Conservation (phyloP, 768 basidiomycete species). For the Filobasidium floriforme region DNA sequence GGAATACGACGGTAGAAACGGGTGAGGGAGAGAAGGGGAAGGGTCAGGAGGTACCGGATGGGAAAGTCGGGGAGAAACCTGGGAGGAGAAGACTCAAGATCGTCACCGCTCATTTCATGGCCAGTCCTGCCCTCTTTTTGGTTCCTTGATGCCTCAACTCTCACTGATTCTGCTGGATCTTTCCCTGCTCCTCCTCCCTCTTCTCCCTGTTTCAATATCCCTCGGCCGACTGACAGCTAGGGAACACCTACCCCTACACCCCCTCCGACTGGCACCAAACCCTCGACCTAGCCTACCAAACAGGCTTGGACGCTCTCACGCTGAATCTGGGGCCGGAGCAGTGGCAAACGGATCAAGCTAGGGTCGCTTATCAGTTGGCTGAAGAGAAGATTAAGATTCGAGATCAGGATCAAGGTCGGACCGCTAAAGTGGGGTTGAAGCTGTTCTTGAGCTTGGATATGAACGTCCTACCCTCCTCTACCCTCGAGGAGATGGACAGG, state of each 20-base stretch:
- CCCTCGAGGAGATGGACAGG: conserved; percentile 19
- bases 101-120: conserved; percentile 45
- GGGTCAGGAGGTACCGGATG: background rate
- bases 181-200: background rate
- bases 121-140: conserved; percentile 21
- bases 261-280: conserved; percentile 34
- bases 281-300: conserved; percentile 35
- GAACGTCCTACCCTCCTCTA: conserved; percentile 36
- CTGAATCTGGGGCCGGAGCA: conserved; percentile 44
- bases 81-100: conserved; percentile 20
- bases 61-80: too few species aligned
- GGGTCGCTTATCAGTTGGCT: conserved; percentile 27
- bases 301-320: conserved; percentile 42
- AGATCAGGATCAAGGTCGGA: too few species aligned
- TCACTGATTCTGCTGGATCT: background rate
- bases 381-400: background rate
- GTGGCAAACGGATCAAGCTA: conserved; percentile 43
- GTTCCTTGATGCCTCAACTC: too few species aligned
- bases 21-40: background rate
- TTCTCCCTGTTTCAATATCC: background rate
- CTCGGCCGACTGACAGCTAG: conserved; percentile 28
- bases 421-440: conserved; percentile 15
- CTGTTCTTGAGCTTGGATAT: conserved; percentile 43
- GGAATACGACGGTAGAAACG: too few species aligned
- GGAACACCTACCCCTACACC: conserved; percentile 43